A percentile compares a stretch with the other conserved stretches of the same genome.
These are phyloP conservation scores for Conoideocrella luteorostrata DNA, from an alignment of 2,329 filamentous ascomycete species.

Conservation along the genomic window DNA sequence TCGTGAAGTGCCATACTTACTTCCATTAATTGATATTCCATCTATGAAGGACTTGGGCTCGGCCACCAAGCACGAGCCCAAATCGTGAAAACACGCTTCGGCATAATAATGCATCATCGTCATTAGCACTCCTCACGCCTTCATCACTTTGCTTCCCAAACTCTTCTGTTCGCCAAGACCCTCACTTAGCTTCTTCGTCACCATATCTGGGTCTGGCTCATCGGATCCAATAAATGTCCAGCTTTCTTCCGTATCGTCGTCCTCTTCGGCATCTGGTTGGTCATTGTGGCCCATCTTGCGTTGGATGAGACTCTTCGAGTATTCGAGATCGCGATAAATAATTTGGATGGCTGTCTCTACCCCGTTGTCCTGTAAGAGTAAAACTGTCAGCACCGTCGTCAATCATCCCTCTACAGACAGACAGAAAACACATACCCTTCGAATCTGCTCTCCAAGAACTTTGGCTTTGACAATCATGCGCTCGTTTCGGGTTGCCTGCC, in stretches of 20 bases:
- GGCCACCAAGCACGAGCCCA: neutral
- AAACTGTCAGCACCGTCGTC: neutral
- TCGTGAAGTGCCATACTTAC: no score
- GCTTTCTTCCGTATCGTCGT: conserved; percentile 64
- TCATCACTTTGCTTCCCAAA: conserved; percentile 16
- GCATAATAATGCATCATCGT: neutral
- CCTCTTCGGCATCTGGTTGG: conserved; percentile 34
- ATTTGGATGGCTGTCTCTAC: conserved; percentile 86
- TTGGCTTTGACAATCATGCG: conserved; percentile 86
- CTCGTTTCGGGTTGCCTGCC: conserved; percentile 84
- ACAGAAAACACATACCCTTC: conserved; percentile 55
- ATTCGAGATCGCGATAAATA: conserved; percentile 92
- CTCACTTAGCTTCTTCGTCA: conserved; percentile 34
- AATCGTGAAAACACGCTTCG: neutral
- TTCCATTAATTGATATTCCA: no score
- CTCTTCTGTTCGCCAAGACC: conserved; percentile 21
- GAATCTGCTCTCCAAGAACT: conserved; percentile 78
- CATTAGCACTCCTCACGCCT: neutral
- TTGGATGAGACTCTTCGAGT: conserved; percentile 78
- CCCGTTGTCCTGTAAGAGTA: conserved; percentile 64
- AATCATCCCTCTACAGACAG: neutral
- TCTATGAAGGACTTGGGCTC: no score
- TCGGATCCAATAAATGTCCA: conserved; percentile 80
- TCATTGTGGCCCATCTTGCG: conserved; percentile 49
- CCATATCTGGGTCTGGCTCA: conserved; percentile 38